phyloP scores from a whole-genome alignment of 2,329 filamentous ascomycete species.

The Stachybotrys elegans region DNA sequence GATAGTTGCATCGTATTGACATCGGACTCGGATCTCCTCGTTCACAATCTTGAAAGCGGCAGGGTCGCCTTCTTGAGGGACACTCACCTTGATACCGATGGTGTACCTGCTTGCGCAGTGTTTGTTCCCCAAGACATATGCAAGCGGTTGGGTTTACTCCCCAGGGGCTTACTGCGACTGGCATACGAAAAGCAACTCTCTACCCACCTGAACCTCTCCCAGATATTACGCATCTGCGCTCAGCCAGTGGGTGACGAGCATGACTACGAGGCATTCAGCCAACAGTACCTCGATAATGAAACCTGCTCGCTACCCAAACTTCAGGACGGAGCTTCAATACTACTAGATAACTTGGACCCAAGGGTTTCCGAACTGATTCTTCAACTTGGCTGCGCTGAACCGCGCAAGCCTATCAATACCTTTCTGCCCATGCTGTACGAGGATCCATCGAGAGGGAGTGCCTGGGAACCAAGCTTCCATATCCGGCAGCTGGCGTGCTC shows the following conservation, averaged over 20 bases:
- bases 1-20: slow-evolving; percentile 61
- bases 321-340: slow-evolving; percentile 5
- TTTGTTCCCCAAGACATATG: slow-evolving; percentile 33
- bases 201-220: slow-evolving; percentile 21
- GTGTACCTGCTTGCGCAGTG: slow-evolving; percentile 15
- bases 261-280: slow-evolving; percentile 23
- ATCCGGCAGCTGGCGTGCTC: slow-evolving; percentile 53
- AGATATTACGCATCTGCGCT: slow-evolving; percentile 22
- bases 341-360: slow-evolving; percentile 26
- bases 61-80: slow-evolving; percentile 66
- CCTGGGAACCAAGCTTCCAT: slow-evolving; percentile 48
- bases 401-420: slow-evolving; percentile 32
- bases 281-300: slow-evolving; percentile 24
- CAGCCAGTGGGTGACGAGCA: slow-evolving; percentile 11
- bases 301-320: slow-evolving; percentile 12
- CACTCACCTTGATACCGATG: slow-evolving; percentile 35
- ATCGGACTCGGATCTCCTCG: slow-evolving; percentile 80
- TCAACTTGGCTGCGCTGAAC: slow-evolving; percentile 17
- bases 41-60: slow-evolving; percentile 65
- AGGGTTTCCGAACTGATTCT: slow-evolving; percentile 33
- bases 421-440: slow-evolving; percentile 64
- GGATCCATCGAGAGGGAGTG: slow-evolving; percentile 46
- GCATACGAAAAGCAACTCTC: slow-evolving; percentile 29
- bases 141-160: slow-evolving; percentile 34
- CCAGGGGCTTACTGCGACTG: slow-evolving; percentile 21